phyloP scores from a whole-genome alignment of 352 stramenopile genomes.

The Pythium rishiriense region DNA sequence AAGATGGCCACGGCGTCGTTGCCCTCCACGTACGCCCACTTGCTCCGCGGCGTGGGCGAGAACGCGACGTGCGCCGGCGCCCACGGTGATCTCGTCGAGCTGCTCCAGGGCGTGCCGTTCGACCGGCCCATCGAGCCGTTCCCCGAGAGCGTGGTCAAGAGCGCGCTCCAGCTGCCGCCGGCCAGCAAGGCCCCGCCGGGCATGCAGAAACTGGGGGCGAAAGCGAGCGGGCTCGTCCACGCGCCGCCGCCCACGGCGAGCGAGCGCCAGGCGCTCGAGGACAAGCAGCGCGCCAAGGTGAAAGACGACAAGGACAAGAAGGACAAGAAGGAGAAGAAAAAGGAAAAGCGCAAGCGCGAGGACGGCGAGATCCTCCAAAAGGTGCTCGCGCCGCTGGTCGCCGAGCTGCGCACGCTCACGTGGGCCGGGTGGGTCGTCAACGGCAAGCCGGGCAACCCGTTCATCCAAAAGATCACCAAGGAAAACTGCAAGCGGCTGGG shows the following conservation, averaged over 20 bases:
- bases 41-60: constrained; percentile 69
- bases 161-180: constrained; percentile 60
- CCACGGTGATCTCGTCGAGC: constrained; percentile 55
- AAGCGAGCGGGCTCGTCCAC: constrained; percentile 63
- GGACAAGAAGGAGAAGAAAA: constrained; percentile 87
- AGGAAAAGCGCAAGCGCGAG: constrained; percentile 77
- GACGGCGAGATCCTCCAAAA: constrained; percentile 69
- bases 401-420: constrained; percentile 65
- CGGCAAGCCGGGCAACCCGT: constrained; percentile 75
- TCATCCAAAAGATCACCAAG: constrained; percentile 83
- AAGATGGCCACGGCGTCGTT: constrained; percentile 66
- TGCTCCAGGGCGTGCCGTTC: constrained; percentile 75
- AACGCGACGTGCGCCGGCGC: constrained; percentile 32
- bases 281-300: constrained; percentile 49
- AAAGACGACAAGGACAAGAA: constrained; percentile 78
- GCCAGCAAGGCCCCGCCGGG: constrained; percentile 59
- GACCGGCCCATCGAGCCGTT: constrained; percentile 78
- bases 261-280: constrained; percentile 38
- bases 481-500: constrained; percentile 84
- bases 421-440: constrained; percentile 75
- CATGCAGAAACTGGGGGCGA: constrained; percentile 48
- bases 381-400: constrained; percentile 66
- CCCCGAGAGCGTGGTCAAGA: constrained; percentile 71
- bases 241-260: constrained; percentile 45
- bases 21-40: constrained; percentile 68